Percentiles rank a stretch among this genome's conserved stretches.
These are phyloP conservation scores for Yamadazyma oceani DNA, from an alignment of 1,139 yeast species.

Conservation along the genomic window DNA sequence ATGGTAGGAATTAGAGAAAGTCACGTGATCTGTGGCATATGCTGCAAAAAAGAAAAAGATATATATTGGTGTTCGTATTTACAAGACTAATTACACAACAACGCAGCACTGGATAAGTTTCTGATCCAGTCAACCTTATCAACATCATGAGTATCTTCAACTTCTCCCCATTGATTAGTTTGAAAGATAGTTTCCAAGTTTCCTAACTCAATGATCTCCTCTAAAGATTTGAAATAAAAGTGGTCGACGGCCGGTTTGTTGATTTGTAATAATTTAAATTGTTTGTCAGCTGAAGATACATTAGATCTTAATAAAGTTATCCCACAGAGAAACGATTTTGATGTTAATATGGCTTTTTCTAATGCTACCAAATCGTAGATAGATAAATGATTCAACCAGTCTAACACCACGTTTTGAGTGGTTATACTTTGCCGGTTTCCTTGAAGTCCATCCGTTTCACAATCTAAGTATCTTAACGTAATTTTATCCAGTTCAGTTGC, in stretches of 20 bases:
- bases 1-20: no score
- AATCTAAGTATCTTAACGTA: slow-evolving; percentile 62
- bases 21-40: no score
- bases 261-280: slow-evolving; percentile 33
- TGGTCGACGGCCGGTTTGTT: slow-evolving; percentile 28
- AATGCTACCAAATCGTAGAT: slow-evolving; percentile 82
- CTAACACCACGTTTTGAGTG: slow-evolving; percentile 60
- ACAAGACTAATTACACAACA: slow-evolving; percentile 32
- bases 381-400: slow-evolving; percentile 64
- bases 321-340: slow-evolving; percentile 88
- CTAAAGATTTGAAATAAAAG: slow-evolving; percentile 46
- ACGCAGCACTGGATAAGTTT: slow-evolving; percentile 78
- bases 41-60: no score
- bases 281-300: slow-evolving; percentile 23
- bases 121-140: slow-evolving; percentile 87
- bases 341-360: slow-evolving; percentile 81
- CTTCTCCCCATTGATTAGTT: slow-evolving; percentile 95
- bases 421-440: slow-evolving; percentile 71
- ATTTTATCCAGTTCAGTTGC: slow-evolving; percentile 26
- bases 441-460: slow-evolving; percentile 75
- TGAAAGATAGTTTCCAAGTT: slow-evolving; percentile 82
- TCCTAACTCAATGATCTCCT: slow-evolving; percentile 75
- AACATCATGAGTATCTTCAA: slow-evolving; percentile 97
- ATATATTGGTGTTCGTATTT: background rate
- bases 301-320: slow-evolving; percentile 42